phyloP scores from a whole-genome alignment of 768 basidiomycete genomes.

The Boletus rex-veris region DNA sequence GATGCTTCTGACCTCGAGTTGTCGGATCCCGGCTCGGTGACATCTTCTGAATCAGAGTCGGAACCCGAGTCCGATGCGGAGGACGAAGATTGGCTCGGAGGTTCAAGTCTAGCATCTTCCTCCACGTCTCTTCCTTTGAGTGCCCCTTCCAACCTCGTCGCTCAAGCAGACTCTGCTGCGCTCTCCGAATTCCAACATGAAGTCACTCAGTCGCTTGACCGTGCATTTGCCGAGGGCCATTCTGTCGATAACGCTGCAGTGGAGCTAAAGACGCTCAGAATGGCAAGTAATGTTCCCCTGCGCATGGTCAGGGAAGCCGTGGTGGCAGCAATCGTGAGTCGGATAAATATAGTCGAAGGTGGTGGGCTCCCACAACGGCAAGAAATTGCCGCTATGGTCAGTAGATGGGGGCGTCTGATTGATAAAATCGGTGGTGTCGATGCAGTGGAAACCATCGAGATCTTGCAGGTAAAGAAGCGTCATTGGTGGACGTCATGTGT shows the following conservation, averaged over 20 bases:
- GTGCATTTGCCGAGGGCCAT: constrained; percentile 90
- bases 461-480: constrained; percentile 60
- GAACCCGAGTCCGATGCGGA: constrained; percentile 39
- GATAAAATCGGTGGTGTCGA: constrained; percentile 80
- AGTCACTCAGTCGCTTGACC: constrained; percentile 80
- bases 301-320: constrained; percentile 85
- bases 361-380: constrained; percentile 56
- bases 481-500: background rate
- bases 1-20: constrained; percentile 56
- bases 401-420: constrained; percentile 81
- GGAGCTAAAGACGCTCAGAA: constrained; percentile 93
- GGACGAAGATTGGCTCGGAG: constrained; percentile 38
- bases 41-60: constrained; percentile 48
- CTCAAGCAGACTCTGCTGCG: constrained; percentile 40
- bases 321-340: constrained; percentile 76
- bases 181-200: constrained; percentile 74
- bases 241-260: constrained; percentile 90
- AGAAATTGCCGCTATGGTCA: constrained; percentile 60
- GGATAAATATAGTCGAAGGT: constrained; percentile 58
- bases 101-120: constrained; percentile 41
- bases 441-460: constrained; percentile 71
- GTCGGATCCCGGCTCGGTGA: constrained; percentile 56
- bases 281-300: constrained; percentile 92
- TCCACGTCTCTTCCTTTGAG: constrained; percentile 44
- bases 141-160: constrained; percentile 36